Base-by-base conservation (phyloP, 192 early-diverging fungal genomes). In the Rhizoclosmatium globosum region DNA sequence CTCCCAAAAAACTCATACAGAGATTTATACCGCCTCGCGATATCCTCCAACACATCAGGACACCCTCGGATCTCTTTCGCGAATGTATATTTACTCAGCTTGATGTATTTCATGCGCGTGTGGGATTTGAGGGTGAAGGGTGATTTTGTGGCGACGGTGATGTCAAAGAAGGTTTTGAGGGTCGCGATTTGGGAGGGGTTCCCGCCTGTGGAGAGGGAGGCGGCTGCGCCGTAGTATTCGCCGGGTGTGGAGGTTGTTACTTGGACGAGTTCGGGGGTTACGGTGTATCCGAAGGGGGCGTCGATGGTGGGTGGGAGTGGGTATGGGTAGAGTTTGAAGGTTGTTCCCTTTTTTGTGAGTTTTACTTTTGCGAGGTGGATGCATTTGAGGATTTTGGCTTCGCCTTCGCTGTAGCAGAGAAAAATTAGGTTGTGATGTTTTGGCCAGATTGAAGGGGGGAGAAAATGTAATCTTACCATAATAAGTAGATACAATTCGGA, bases 371-470 rank as follows among this genome's bases (percentile, higher is more conserved):
- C 39, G 17, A 68, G 19, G 7, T 42, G 67, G 13, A 68, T 17
- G 2, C 21, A 21, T 23, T 68, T 68, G 38, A 13, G 45, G 19
- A 68, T 21, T n/a, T 21, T 42, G 43, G n/a, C 2, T 41, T 68
- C 67, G 17, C 67, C 67, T 21, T 68, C 39, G 23, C 64, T 65
- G 64, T 57, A 17, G 11, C n/a, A 17, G 53, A 57, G 13, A n/a
- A n/a, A n/a, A 17, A 17, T 57, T n/a, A n/a, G 11, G 53, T 13
- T 19, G 19, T 7, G 19, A 13, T 19, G 9, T 56, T 13, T 56
- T 7, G 19, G 19, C 7, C 19, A 56, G 9, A 13, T 56, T 19
- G 19, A 56, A 56, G 19, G 53, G 21, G 3, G 56, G n/a, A n/a
- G n/a, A n/a, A n/a, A n/a, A n/a, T n/a, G n/a, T n/a, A n/a, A n/a